Evolutionary conservation across 2,329 filamentous ascomycete genomes (phyloP), one percentile per base, ranked within the genome.

Genomic region (Whalleya microplaca): DNA sequence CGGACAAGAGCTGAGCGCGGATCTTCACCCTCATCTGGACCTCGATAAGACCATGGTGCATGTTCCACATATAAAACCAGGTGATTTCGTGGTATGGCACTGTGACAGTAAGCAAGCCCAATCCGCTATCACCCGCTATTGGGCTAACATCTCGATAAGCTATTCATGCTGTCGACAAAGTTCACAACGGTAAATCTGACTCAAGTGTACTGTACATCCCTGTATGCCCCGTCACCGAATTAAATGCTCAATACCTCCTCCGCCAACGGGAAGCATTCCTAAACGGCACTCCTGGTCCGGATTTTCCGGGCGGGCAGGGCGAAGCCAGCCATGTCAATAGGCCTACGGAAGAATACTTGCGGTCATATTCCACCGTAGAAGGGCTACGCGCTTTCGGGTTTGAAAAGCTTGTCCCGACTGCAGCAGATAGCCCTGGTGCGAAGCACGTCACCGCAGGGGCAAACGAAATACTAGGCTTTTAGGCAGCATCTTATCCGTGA

Each of bases 141-240:
- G 52, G 41, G 32, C 7, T 54, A 21, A 65, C 20, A 18, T 5
- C 1, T 44, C 41, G 7, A 20, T 2, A 21, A 77, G 80, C 76
- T 2, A 89, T 96, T 47, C 93, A 96, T 70, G 85, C 91, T 0
- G 93, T 97, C 0, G 93, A 97, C 75, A 87, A 85, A 63, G 79
- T 87, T 1, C 93, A 97, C 70, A 73, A 73, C 1, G 94, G 93
- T 1, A 79, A 75, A 1, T 73, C 77, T 0, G 93, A 97, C 72
- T 92, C 90, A 0, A 92, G 88, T 64, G 93, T 96, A 0, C 69
- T 97, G 57, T 97, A 97, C 68, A 96, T 97, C 53, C 92, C 93
- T 0, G 87, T 91, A 0, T 95, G 90, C 52, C 92, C 93, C 0
- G 80, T 92, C 27, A 96, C 92, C 0, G 84, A 88, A 51, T 75